Base-by-base conservation (phyloP, 139 green algal genomes). In the Tetradesmus obliquus region DNA sequence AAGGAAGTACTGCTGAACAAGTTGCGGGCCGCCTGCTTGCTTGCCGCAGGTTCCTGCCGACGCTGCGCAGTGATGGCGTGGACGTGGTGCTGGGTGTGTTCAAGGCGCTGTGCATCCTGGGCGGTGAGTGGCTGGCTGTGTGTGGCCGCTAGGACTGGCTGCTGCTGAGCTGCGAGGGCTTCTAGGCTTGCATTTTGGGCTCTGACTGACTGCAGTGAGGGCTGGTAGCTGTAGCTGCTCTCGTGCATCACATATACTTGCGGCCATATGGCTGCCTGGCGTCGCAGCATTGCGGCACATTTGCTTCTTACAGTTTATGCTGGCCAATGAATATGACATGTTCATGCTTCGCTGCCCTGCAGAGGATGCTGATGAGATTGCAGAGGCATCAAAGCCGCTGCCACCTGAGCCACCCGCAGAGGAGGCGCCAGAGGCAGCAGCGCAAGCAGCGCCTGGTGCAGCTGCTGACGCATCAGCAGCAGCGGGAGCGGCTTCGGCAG, bases 1-100 rank as follows among this genome's bases (percentile, higher is more conserved):
- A 45, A 45, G 32, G 32, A 45, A 45, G 32, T 45, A 8, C 45
- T 51, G 55, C 22, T 71, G 13, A 53, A 3, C 3, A 7, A 13
- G 55, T 71, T 66, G 32, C 66, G 69, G 45, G 10, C 6, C 84
- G 53, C 76, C n/a, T 24, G 20, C 51, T 55, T 5, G 32, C 22
- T 57, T n/a, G 32, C 32, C 24, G 55, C 93, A 94, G 93, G 51
- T 98, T 99, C 91, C 96, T 97, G 54, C 95, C 95, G 3, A 84
- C 88, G 2, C 94, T 99, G 66, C 93, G 96, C 7, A 69, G 86
- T 12, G 94, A 97, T 17, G 97, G 94, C 7, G 88, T 99, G 6
- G 85, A 96, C 5, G 89, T 96, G 15, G 89, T 97, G 12, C 20
- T 99, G 13, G 88, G 96, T 32, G 94, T 97, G 3, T 93, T 99